These are phyloP conservation scores for Neurospora crassa DNA, from an alignment of 2,329 filamentous ascomycete genomes.

Conservation along the genomic window DNA sequence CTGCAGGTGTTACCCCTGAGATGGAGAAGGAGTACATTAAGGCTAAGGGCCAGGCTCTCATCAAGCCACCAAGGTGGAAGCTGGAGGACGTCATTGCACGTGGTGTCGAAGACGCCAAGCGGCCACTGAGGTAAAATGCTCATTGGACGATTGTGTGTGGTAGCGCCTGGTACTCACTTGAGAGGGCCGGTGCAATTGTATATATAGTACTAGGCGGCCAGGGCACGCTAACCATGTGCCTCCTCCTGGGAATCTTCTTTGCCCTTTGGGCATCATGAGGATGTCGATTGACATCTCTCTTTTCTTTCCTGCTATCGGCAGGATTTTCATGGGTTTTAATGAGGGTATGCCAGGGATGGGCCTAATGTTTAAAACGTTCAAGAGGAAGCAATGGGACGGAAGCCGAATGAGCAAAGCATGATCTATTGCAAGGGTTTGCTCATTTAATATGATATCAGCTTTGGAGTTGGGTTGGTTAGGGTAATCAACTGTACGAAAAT, in stretches of 20 bases:
- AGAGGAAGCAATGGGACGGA: background rate
- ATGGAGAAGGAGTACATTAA: constrained; percentile 61
- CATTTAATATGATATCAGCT: background rate
- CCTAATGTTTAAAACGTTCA: background rate
- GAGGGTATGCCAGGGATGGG: background rate
- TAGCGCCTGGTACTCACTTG: background rate
- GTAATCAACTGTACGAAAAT: background rate
- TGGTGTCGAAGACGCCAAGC: constrained; percentile 23
- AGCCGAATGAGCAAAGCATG: background rate
- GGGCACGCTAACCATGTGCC: background rate
- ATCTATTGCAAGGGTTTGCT: background rate
- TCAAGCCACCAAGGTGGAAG: constrained; percentile 70
- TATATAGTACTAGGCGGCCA: background rate
- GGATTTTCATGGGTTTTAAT: constrained; percentile 3
- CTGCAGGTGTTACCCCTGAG: constrained; percentile 60
- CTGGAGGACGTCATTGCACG: constrained; percentile 71
- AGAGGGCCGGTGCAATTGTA: background rate
- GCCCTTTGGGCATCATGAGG: background rate
- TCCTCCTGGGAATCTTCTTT: background rate
- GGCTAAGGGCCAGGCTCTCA: constrained; percentile 57
- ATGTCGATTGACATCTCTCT: background rate
- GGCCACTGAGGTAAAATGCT: constrained; percentile 19
- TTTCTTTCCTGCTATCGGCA: background rate
- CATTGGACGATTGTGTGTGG: background rate
- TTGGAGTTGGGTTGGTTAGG: background rate